These are phyloP conservation scores for Schwanniomyces etchellsii DNA, from an alignment of 1,139 yeast genomes.

Conservation along the genomic window DNA sequence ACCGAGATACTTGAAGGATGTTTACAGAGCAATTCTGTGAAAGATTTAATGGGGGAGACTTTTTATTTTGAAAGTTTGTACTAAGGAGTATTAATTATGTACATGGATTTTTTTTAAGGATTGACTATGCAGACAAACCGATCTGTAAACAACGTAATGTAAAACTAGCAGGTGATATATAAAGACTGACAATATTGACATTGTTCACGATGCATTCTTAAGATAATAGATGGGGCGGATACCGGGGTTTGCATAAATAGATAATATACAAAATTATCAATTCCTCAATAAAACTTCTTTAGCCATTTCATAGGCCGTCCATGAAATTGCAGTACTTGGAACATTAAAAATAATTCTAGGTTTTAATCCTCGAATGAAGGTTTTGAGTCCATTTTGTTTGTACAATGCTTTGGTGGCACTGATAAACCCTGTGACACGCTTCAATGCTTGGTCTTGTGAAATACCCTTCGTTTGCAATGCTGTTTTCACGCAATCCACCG, in stretches of 20 bases:
- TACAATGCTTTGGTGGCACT: slow-evolving; percentile 72
- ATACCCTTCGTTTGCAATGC: slow-evolving; percentile 75
- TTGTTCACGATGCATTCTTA: too few species aligned
- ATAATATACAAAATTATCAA: slow-evolving; percentile 3
- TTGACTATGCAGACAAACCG: background rate
- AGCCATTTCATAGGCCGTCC: slow-evolving; percentile 99
- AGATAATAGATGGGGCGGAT: too few species aligned
- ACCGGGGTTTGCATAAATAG: too few species aligned
- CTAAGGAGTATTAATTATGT: too few species aligned
- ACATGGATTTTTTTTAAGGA: too few species aligned
- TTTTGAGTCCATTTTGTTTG: slow-evolving; percentile 57
- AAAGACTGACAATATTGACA: too few species aligned
- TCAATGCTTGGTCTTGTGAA: slow-evolving; percentile 44
- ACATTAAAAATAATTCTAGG: slow-evolving; percentile 92
- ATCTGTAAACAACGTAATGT: too few species aligned
- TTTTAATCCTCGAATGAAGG: slow-evolving; percentile 79
- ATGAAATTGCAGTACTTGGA: slow-evolving; percentile 95
- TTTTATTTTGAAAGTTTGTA: too few species aligned
- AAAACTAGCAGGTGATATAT: too few species aligned
- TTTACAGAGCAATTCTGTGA: slow-evolving; percentile 4
- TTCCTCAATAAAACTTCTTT: slow-evolving; percentile 52
- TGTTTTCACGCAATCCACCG: slow-evolving; percentile 92
- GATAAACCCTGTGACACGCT: slow-evolving; percentile 59
- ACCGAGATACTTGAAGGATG: slow-evolving; percentile 21
- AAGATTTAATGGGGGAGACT: slow-evolving; percentile 1